A percentile compares a stretch with the other conserved stretches of the same genome.
phyloP scores from a whole-genome alignment of 768 basidiomycete species.

The Kwoniella europaea region DNA sequence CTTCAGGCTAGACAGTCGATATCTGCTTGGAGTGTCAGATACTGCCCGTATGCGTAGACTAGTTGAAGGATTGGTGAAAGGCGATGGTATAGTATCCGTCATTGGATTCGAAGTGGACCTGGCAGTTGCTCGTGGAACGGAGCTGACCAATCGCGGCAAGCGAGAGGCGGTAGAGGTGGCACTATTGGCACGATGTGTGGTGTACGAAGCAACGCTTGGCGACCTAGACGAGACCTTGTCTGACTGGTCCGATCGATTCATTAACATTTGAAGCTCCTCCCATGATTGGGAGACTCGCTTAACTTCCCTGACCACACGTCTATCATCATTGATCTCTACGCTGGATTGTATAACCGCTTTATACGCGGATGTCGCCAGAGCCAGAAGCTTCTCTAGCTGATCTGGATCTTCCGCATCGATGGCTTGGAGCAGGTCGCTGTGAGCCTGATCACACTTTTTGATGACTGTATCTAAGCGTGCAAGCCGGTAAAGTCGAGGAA shows the following conservation, averaged over 20 bases:
- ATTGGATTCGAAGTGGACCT: conserved; percentile 47
- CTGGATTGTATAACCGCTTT: not conserved
- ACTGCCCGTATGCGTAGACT: conserved; percentile 14
- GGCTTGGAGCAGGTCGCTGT: conserved; percentile 25
- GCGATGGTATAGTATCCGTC: conserved; percentile 42
- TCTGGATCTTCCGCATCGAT: conserved; percentile 10
- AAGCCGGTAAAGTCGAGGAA: not conserved
- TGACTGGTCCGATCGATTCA: not conserved
- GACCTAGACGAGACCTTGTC: not conserved
- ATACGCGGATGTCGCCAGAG: not conserved
- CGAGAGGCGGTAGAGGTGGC: conserved; percentile 50
- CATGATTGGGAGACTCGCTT: conserved; percentile 59
- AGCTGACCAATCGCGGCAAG: conserved; percentile 59
- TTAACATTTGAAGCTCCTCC: conserved; percentile 14
- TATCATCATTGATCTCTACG: not conserved
- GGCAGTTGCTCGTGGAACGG: conserved; percentile 15
- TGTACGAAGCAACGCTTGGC: not conserved
- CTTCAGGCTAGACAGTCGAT: not conserved
- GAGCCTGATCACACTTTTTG: conserved; percentile 16
- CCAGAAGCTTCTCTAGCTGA: not conserved
- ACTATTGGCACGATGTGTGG: not conserved
- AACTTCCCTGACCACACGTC: conserved; percentile 48
- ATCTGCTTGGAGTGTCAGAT: conserved; percentile 26
- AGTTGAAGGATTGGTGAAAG: not conserved
- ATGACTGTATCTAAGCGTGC: conserved; percentile 5